phyloP scores from a whole-genome alignment of 192 early-diverging fungal genomes.

The Lunasporangiospora selenospora region DNA sequence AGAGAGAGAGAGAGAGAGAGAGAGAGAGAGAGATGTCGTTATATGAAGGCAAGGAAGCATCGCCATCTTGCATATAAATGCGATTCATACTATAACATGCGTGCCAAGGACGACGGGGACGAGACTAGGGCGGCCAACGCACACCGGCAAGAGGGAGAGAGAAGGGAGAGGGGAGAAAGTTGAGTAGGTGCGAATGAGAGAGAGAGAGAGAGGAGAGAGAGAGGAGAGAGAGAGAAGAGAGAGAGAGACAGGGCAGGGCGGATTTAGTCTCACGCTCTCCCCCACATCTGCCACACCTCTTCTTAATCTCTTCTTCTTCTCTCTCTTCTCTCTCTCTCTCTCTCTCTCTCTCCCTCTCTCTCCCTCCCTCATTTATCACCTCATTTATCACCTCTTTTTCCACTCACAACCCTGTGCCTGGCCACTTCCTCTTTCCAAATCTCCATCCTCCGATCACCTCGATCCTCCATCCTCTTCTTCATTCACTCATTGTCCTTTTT shows the following conservation, averaged over 20 bases:
- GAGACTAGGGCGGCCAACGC: no score
- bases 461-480: background rate
- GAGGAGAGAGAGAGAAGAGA: background rate
- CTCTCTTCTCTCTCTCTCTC: constrained; percentile 1
- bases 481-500: background rate
- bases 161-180: constrained; percentile 1
- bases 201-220: background rate
- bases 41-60: background rate
- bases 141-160: background rate
- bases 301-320: background rate
- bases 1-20: background rate
- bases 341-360: background rate
- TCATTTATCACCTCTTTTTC: no score
- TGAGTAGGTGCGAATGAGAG: background rate
- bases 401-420: no score
- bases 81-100: no score
- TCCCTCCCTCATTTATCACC: background rate
- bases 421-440: background rate
- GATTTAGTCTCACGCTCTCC: background rate
- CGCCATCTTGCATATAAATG: no score
- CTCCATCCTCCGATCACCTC: background rate
- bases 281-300: background rate
- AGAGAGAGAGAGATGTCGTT: background rate
- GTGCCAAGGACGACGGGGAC: no score
- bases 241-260: background rate